Evolutionary conservation across 2,329 filamentous ascomycete species (phyloP).

Genomic region (Trichoderma aggressivum): DNA sequence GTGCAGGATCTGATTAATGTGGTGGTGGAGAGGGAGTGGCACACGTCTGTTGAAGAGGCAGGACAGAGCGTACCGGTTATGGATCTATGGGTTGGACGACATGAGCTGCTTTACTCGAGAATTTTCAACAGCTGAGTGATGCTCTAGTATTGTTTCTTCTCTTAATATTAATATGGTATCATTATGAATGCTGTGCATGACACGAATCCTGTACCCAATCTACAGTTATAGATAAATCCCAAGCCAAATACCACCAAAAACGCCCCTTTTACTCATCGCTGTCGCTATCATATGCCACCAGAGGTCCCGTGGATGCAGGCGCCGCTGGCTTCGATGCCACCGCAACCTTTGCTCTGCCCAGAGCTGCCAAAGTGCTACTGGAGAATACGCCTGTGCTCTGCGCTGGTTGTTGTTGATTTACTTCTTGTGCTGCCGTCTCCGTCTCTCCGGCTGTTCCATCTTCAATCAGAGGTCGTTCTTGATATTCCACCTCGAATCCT

Average conservation of each 20-base stretch:
- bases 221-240: constrained; percentile 21
- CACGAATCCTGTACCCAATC: constrained; percentile 20
- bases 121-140: constrained; percentile 72
- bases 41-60: constrained; percentile 59
- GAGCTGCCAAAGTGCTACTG: constrained; percentile 72
- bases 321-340: constrained; percentile 54
- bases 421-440: constrained; percentile 29
- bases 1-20: constrained; percentile 56
- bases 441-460: constrained; percentile 47
- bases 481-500: constrained; percentile 61
- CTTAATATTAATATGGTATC: constrained; percentile 28
- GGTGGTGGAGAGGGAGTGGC: constrained; percentile 59
- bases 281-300: constrained; percentile 89
- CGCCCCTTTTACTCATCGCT: constrained; percentile 61
- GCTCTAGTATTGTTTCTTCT: not conserved
- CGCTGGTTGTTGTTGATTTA: constrained; percentile 38
- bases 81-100: constrained; percentile 79
- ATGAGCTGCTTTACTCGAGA: constrained; percentile 78
- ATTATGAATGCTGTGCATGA: constrained; percentile 28
- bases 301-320: constrained; percentile 58
- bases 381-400: constrained; percentile 69
- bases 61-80: constrained; percentile 73
- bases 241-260: constrained; percentile 16
- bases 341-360: constrained; percentile 58
- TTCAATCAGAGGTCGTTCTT: constrained; percentile 58